A percentile compares a stretch with the other conserved stretches of the same genome.
These are phyloP conservation scores for Huntiella abstrusa DNA, from an alignment of 2,329 filamentous ascomycete genomes.

Conservation along the genomic window DNA sequence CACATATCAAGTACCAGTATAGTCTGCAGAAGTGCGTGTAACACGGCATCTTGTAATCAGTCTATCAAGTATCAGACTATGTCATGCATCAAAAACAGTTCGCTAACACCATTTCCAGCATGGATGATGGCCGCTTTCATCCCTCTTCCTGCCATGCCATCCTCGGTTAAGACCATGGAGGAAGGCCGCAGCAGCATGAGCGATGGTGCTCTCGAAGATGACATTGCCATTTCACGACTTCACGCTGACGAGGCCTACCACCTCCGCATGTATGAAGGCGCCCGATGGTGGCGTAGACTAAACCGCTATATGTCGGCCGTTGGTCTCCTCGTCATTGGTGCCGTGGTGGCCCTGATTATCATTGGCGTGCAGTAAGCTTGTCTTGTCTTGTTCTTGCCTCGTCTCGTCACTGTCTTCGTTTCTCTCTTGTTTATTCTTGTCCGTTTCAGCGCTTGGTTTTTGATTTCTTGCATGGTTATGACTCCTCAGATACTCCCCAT, in stretches of 20 bases:
- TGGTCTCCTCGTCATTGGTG: slow-evolving; percentile 34
- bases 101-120: slow-evolving; percentile 24
- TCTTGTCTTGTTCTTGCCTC: background rate
- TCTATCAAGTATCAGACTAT: slow-evolving; percentile 11
- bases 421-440: slow-evolving; percentile 1
- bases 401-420: background rate
- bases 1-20: background rate
- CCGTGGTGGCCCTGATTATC: slow-evolving; percentile 31
- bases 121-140: slow-evolving; percentile 68
- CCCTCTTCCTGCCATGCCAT: slow-evolving; percentile 44
- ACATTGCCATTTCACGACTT: slow-evolving; percentile 4
- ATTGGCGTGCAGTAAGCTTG: slow-evolving; percentile 24
- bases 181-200: slow-evolving; percentile 18
- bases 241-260: slow-evolving; percentile 5
- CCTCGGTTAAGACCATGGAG: slow-evolving; percentile 29
- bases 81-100: background rate
- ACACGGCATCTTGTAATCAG: slow-evolving; percentile 1
- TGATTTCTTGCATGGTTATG: slow-evolving; percentile 10
- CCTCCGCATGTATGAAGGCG: slow-evolving; percentile 22
- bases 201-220: slow-evolving; percentile 1
- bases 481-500: background rate
- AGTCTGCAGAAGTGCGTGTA: slow-evolving; percentile 11
- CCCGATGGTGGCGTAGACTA: slow-evolving; percentile 39
- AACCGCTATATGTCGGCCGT: slow-evolving; percentile 40
- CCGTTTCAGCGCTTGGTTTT: slow-evolving; percentile 8